These are phyloP conservation scores for Podosphaera fusca DNA, from an alignment of 2,329 filamentous ascomycete genomes.

Conservation along the genomic window DNA sequence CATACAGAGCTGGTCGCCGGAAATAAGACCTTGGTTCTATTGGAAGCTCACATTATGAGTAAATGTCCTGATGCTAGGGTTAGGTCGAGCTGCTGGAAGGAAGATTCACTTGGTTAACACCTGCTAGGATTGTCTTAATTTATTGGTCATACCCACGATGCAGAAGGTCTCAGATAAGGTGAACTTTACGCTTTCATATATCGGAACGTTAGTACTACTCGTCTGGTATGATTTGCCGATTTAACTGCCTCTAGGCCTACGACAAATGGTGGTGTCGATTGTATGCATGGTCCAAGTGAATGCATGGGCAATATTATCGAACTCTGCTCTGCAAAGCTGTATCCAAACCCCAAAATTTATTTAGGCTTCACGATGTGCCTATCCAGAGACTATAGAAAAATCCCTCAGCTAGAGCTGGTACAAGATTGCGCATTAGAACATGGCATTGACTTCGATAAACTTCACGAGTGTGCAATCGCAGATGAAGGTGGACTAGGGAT, in stretches of 20 bases:
- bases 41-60: slow-evolving; percentile 92
- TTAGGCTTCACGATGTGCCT: slow-evolving; percentile 90
- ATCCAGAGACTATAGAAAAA: slow-evolving; percentile 47
- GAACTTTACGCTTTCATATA: slow-evolving; percentile 75
- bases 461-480: slow-evolving; percentile 62
- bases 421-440: slow-evolving; percentile 80
- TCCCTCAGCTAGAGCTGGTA: slow-evolving; percentile 57
- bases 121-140: slow-evolving; percentile 46
- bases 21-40: slow-evolving; percentile 31
- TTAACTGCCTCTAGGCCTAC: slow-evolving; percentile 26
- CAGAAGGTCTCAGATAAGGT: slow-evolving; percentile 60
- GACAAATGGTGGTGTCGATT: slow-evolving; percentile 60
- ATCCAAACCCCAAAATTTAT: slow-evolving; percentile 59
- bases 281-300: slow-evolving; percentile 73
- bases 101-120: slow-evolving; percentile 1
- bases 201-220: slow-evolving; percentile 41
- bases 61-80: slow-evolving; percentile 80
- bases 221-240: not conserved
- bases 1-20: no score
- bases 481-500: slow-evolving; percentile 53
- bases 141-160: slow-evolving; percentile 73
- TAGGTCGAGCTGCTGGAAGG: slow-evolving; percentile 5
- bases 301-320: slow-evolving; percentile 89
- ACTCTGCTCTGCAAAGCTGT: slow-evolving; percentile 66
- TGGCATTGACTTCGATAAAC: slow-evolving; percentile 55